Base-by-base conservation (phyloP, 2,329 filamentous ascomycete genomes). In the Xylaria sp. region DNA sequence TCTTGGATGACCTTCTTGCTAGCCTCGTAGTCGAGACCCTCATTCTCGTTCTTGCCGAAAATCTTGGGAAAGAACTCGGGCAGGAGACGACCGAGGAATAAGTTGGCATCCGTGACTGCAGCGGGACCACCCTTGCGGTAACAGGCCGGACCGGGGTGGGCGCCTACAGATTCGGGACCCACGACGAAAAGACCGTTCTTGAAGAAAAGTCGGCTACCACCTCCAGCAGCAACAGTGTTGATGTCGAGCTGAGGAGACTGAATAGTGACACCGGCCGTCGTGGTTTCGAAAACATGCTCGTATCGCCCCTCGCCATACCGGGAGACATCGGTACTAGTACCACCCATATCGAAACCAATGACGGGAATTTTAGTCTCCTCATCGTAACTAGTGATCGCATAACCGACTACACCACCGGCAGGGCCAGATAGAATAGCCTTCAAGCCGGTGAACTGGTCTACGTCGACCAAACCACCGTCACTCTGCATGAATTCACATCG, bases 401-500 rank as follows among this genome's bases (percentile, higher is more conserved):
- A 96, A 3, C 92, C 92, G 0, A 96, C 92, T 0, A 96, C 92
- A 47, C 92, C 92, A 37, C 92, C 92, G n/a, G 92, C 92, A 1
- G 92, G 92, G 0, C 92, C 92, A 0, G 91, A 95, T 1, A 97
- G 72, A 60, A 97, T 95, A 2, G 91, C 91, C 67, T 88, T 87
- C 3, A 96, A 76, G 0, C 92, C 92, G 0, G 90, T 92, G 70
- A 97, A 96, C 65, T 84, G 87, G 58, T 90, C 86, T 0, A 92
- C 88, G 64, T 92, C 89, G 0, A 88, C 84, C 1, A 88, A 72
- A 0, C 85, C 85, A 19, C 90, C 91, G 64, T 95, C 90, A 8
- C 88, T 92, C 73, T 96, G 91, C 92, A 96, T 96, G 67, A 97
- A 96, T 72, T 97, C 92, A 75, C 92, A 97, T 63, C 92, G 80